A percentile compares a stretch with the other conserved stretches of the same genome.
These are phyloP conservation scores for Blastobotrys malaysiensis DNA, from an alignment of 1,139 yeast genomes.

Conservation along the genomic window DNA sequence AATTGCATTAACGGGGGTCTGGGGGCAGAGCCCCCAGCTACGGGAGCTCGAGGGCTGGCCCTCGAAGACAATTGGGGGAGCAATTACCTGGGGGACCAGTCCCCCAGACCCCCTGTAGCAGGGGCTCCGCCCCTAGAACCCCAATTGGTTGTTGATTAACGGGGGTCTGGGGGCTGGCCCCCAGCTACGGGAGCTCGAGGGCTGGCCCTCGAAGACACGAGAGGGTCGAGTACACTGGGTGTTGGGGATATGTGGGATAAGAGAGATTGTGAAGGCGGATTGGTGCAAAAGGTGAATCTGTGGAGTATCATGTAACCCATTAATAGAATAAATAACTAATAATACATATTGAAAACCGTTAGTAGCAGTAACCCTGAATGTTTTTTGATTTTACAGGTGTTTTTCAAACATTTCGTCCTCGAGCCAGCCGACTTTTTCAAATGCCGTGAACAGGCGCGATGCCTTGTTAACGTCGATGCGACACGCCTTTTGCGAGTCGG, in stretches of 20 bases:
- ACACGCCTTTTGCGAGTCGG: conserved; percentile 97
- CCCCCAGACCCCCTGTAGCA: too few species aligned
- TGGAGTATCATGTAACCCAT: background rate
- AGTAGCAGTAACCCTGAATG: background rate
- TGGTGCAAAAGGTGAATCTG: too few species aligned
- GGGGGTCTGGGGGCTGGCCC: background rate
- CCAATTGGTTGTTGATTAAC: too few species aligned
- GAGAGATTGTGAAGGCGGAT: too few species aligned
- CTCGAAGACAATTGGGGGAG: too few species aligned
- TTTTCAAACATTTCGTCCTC: conserved; percentile 66
- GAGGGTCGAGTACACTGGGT: conserved; percentile 1
- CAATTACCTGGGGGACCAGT: too few species aligned
- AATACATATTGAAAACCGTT: background rate
- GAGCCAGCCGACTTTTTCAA: conserved; percentile 94
- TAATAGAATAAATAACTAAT: background rate
- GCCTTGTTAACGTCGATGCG: conserved; percentile 97
- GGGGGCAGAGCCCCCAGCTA: too few species aligned
- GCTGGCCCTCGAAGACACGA: background rate
- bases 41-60: too few species aligned
- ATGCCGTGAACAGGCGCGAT: conserved; percentile 84
- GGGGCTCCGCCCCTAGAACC: too few species aligned
- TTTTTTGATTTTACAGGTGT: conserved; percentile 34
- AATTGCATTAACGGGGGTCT: too few species aligned
- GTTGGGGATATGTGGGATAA: too few species aligned
- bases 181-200: background rate